phyloP scores from a whole-genome alignment of 1,284 basidiomycete species.

The Puccinia polysora region DNA sequence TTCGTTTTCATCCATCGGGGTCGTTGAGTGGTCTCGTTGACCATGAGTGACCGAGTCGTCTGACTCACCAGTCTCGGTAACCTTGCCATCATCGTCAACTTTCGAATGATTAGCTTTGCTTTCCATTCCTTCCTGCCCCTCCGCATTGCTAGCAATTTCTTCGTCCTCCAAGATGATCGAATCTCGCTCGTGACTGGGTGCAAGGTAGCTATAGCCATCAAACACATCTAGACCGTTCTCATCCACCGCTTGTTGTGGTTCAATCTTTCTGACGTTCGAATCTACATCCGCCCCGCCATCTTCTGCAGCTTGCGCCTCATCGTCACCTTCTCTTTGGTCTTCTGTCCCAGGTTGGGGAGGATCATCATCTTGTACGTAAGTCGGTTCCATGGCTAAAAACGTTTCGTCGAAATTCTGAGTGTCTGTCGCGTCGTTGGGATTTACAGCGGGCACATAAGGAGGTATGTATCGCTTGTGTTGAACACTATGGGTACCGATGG shows the following conservation, averaged over 20 bases:
- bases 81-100: slow-evolving; percentile 52
- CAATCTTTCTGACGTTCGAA: background rate
- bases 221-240: slow-evolving; percentile 57
- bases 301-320: slow-evolving; percentile 61
- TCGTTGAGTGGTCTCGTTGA: slow-evolving; percentile 48
- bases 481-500: slow-evolving; percentile 55
- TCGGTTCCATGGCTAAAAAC: slow-evolving; percentile 71
- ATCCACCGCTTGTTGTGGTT: slow-evolving; percentile 28
- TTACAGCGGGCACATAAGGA: slow-evolving; percentile 92
- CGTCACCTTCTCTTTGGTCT: slow-evolving; percentile 54
- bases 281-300: slow-evolving; percentile 14
- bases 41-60: slow-evolving; percentile 45
- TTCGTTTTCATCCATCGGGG: slow-evolving; percentile 58
- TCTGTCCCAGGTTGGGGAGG: slow-evolving; percentile 56
- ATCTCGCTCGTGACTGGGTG: slow-evolving; percentile 61
- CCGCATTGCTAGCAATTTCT: slow-evolving; percentile 57
- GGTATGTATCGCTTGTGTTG: slow-evolving; percentile 92
- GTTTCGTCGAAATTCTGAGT: slow-evolving; percentile 96
- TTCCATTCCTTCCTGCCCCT: slow-evolving; percentile 55
- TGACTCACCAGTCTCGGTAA: slow-evolving; percentile 52
- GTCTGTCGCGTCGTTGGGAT: slow-evolving; percentile 86
- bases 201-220: slow-evolving; percentile 75
- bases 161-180: slow-evolving; percentile 70
- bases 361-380: slow-evolving; percentile 58
- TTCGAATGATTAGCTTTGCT: too few species aligned